Percentiles rank a stretch among this genome's conserved stretches.
phyloP scores from a whole-genome alignment of 495 filamentous ascomycete species.

The Thermochaetoides thermophila region DNA sequence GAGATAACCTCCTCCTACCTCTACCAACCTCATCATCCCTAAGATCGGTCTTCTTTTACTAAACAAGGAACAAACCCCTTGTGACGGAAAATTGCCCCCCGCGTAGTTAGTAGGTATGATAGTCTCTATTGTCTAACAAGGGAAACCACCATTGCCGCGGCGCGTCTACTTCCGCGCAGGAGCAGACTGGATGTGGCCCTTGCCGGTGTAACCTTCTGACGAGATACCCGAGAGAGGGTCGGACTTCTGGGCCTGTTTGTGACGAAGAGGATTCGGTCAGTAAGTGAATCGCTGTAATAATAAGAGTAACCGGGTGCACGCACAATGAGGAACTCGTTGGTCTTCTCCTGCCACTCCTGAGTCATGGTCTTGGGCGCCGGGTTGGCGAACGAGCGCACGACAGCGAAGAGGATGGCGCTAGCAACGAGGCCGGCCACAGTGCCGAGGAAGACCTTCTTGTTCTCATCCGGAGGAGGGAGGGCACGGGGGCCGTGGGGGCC shows the following conservation, averaged over 20 bases:
- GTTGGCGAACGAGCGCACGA: slow-evolving; percentile 49
- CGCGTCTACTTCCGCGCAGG: slow-evolving; percentile 24
- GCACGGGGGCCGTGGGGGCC: slow-evolving; percentile 87
- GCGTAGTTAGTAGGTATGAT: too few species aligned
- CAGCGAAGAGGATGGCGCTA: slow-evolving; percentile 50
- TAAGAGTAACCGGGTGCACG: slow-evolving; percentile 3
- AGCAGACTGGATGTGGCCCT: slow-evolving; percentile 67
- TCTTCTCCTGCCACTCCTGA: slow-evolving; percentile 85
- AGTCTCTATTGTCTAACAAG: slow-evolving; percentile 33
- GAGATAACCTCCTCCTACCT: too few species aligned
- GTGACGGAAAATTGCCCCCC: too few species aligned
- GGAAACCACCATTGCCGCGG: slow-evolving; percentile 13
- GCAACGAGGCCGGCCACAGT: slow-evolving; percentile 44
- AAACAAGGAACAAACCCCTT: too few species aligned
- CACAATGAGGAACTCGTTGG: slow-evolving; percentile 84
- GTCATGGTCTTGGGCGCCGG: slow-evolving; percentile 72
- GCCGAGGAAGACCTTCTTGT: slow-evolving; percentile 55
- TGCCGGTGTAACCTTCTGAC: slow-evolving; percentile 63
- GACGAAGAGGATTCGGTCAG: background rate
- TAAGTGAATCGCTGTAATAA: slow-evolving; percentile 6
- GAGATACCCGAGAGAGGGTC: slow-evolving; percentile 84
- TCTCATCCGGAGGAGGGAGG: slow-evolving; percentile 65
- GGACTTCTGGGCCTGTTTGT: slow-evolving; percentile 54
- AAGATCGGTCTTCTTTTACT: too few species aligned
- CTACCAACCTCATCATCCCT: too few species aligned